A percentile compares a stretch with the other conserved stretches of the same genome.
Conservation (phyloP, 495 filamentous ascomycete species). For the Xylaria longipes region DNA sequence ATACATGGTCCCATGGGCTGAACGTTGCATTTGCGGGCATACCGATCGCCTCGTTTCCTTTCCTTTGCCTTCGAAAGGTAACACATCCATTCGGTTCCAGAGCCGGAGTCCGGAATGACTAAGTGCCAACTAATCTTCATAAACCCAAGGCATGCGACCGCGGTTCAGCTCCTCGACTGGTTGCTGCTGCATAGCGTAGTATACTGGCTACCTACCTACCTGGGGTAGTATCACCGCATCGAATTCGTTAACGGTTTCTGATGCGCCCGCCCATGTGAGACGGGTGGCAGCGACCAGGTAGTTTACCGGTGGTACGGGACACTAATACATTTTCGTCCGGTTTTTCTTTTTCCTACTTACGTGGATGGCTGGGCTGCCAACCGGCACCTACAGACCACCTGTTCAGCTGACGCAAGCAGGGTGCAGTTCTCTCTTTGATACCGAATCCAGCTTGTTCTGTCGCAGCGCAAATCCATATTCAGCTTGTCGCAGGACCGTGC, state of each 20-base stretch:
- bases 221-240: background rate
- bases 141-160: background rate
- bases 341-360: background rate
- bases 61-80: background rate
- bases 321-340: constrained; percentile 3
- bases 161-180: constrained; percentile 1
- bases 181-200: background rate
- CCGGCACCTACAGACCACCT: background rate
- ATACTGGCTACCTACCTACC: background rate
- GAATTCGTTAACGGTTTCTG: background rate
- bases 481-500: background rate
- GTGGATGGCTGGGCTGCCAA: background rate
- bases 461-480: background rate
- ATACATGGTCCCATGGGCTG: background rate
- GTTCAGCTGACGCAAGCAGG: constrained; percentile 10
- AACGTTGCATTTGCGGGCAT: constrained; percentile 13
- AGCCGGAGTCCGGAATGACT: constrained; percentile 10
- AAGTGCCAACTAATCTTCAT: background rate
- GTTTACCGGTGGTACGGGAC: constrained; percentile 14
- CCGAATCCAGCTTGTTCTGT: constrained; percentile 9
- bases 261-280: background rate
- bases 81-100: background rate
- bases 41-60: constrained; percentile 1
- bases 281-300: background rate
- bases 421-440: background rate